These are phyloP conservation scores for Dryas integrifolia DNA, from an alignment of 331 rosid species.

Conservation along the genomic window DNA sequence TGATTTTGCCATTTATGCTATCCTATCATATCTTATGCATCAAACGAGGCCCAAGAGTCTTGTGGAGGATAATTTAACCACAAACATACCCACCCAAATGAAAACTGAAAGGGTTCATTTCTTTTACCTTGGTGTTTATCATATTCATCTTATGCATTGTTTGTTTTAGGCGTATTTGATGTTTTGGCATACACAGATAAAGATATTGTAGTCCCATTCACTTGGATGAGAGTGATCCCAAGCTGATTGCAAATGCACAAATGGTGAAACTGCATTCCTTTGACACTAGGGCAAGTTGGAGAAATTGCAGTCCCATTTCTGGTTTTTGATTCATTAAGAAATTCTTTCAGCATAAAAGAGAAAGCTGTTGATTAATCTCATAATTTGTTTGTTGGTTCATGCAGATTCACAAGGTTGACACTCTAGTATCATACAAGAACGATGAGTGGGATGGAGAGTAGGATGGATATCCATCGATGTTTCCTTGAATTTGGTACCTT, in stretches of 20 bases:
- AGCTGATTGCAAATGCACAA: slow-evolving; percentile 88
- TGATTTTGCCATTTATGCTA: no score
- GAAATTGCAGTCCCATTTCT: background rate
- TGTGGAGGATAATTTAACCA: no score
- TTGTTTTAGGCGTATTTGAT: slow-evolving; percentile 75
- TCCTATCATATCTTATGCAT: no score
- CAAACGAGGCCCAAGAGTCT: no score
- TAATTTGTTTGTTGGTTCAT: background rate
- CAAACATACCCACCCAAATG: background rate
- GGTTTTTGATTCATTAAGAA: background rate
- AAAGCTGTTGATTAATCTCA: background rate
- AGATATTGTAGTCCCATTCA: slow-evolving; percentile 89
- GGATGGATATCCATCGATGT: background rate
- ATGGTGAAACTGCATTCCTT: slow-evolving; percentile 98
- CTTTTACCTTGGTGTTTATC: background rate
- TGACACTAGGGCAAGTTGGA: slow-evolving; percentile 77
- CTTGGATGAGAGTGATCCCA: slow-evolving; percentile 99
- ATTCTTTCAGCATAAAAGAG: background rate
- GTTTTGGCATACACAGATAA: slow-evolving; percentile 92
- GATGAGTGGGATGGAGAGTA: slow-evolving; percentile 89
- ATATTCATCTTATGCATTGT: background rate
- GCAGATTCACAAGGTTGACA: slow-evolving; percentile 97
- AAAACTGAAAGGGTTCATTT: background rate
- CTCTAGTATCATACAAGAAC: slow-evolving; percentile 96
- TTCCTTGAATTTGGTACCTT: slow-evolving; percentile 27